Evolutionary conservation across 2,329 filamentous ascomycete species (phyloP), one percentile per base, ranked within the genome.

Genomic region (Fusarium solani-melongenae): DNA sequence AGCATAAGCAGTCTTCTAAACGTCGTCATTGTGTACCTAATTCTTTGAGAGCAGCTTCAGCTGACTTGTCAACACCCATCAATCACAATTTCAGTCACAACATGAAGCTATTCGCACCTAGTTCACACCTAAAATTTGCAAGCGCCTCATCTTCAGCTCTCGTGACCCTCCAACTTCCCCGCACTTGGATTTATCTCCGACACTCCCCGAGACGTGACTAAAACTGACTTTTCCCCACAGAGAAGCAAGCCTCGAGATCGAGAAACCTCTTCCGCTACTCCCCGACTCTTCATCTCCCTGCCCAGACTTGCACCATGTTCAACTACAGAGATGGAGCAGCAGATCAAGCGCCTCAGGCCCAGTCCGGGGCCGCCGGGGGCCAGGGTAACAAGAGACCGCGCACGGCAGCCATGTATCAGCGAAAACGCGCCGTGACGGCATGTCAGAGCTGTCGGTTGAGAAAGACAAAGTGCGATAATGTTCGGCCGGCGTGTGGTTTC

Each of bases 391-490:
- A 70, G 49, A 64, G 68, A 27, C 61, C 51, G 2, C 58, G 68
- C n/a, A 51, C 51, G 3, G 62, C 68, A 5, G 49, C 38, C 34
- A 51, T 65, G 39, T 70, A 70, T 36, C 64, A 70, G 7, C 68
- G 68, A n/a, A 70, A 70, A 33, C 44, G 68, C 14, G 57, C 68
- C 14, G 57, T 70, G 34, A 57, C 68, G 2, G 68, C 68, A 3
- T 70, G 68, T 15, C 64, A 70, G 17, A 56, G 64, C 5, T 70
- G 68, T 36, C 49, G 68, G 29, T 31, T 62, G 14, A 58, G 68
- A 15, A 70, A 70, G 56, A 70, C 68, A 12, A 70, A 70, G 22
- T 70, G 68, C 36, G 68, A 70, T 51, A 70, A 70, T 33, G 36
- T 70, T 17, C 60, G 41, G 6, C 68, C 68, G 2, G 51, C 24